A percentile compares a stretch with the other conserved stretches of the same genome.
These are phyloP conservation scores for Athelia psychrophila DNA, from an alignment of 1,284 basidiomycete genomes.

Conservation along the genomic window DNA sequence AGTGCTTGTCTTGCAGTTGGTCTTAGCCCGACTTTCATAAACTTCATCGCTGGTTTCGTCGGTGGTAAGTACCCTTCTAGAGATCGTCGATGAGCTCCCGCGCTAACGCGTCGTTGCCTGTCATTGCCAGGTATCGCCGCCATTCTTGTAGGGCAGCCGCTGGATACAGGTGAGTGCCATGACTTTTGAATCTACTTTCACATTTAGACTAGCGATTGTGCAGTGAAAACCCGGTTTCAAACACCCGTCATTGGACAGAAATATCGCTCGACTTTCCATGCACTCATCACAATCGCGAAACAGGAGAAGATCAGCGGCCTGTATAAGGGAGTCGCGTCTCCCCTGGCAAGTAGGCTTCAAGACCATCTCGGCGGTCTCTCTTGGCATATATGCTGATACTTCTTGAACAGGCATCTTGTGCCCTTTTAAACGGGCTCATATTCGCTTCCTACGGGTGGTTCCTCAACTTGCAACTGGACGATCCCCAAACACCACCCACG, in stretches of 20 bases:
- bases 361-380: constrained; percentile 17
- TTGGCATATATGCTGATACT: not conserved
- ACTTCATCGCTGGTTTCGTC: constrained; percentile 75
- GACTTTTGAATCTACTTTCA: not conserved
- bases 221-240: constrained; percentile 78
- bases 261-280: constrained; percentile 61
- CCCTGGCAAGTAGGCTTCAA: constrained; percentile 52
- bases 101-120: not conserved
- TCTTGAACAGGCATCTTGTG: constrained; percentile 54
- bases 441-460: constrained; percentile 76
- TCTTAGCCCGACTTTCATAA: constrained; percentile 47
- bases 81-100: not conserved
- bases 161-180: constrained; percentile 73
- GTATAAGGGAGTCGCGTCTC: constrained; percentile 72
- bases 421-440: constrained; percentile 72
- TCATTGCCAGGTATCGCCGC: constrained; percentile 54
- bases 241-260: constrained; percentile 50
- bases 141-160: constrained; percentile 66
- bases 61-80: constrained; percentile 39
- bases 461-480: constrained; percentile 54
- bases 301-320: constrained; percentile 67
- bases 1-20: constrained; percentile 20
- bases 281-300: constrained; percentile 59
- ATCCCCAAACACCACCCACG: constrained; percentile 48
- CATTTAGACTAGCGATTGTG: not conserved